These are phyloP conservation scores for Corynascus novoguineensis DNA, from an alignment of 495 filamentous ascomycete genomes.

Conservation along the genomic window DNA sequence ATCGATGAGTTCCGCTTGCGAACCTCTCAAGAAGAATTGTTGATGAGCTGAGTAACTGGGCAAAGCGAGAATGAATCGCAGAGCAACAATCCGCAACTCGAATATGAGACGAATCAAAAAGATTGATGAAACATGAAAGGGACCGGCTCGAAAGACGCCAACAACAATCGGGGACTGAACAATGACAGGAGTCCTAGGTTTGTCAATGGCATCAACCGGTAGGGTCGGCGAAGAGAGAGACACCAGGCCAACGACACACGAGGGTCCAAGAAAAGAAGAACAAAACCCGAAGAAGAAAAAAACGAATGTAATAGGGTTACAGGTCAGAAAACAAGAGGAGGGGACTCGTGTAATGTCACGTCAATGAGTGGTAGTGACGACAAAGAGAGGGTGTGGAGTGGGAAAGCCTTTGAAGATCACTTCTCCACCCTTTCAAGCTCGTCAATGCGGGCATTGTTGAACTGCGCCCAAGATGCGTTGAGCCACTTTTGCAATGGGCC, in stretches of 20 bases:
- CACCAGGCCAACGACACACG: conserved; percentile 8
- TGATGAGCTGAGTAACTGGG: not conserved
- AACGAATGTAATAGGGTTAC: not conserved
- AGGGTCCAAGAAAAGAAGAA: conserved; percentile 4
- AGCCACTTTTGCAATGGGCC: no score
- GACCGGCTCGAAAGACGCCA: not conserved
- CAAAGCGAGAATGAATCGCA: conserved; percentile 1
- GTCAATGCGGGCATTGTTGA: no score
- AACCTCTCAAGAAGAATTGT: not conserved
- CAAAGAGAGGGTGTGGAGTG: not conserved
- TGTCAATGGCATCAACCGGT: conserved; percentile 11
- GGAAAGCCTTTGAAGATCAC: not conserved
- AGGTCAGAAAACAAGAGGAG: not conserved
- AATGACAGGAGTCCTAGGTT: not conserved
- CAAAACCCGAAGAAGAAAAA: no score
- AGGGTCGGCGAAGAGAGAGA: not conserved
- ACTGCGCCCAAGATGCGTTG: no score
- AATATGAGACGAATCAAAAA: not conserved
- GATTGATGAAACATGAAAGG: not conserved
- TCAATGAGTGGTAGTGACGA: not conserved
- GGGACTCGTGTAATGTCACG: not conserved
- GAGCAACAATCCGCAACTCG: not conserved
- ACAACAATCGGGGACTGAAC: not conserved
- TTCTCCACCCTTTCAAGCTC: not conserved
- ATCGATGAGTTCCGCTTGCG: not conserved